Evolutionary conservation across 2,329 filamentous ascomycete species (phyloP), one percentile per base, ranked within the genome.

Genomic region (Rutstroemia sp.): DNA sequence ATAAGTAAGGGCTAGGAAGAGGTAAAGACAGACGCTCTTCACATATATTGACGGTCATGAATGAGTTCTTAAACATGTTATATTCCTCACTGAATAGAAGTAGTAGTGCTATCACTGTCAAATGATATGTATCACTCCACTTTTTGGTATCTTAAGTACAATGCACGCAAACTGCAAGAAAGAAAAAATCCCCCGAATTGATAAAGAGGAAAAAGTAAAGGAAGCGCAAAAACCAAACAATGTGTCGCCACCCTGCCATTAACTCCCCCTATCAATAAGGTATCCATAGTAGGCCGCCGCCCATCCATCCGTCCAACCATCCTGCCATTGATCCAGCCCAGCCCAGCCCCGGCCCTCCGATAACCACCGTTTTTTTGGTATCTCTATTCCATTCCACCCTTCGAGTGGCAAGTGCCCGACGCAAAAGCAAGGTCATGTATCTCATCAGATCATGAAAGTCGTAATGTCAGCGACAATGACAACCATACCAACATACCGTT

Each of bases 361-460:
- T 19, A 8, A 37, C 45, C 17, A 9, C 46, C 21, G 34, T 39
- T 44, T 21, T 17, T 19, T 50, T 50, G 49, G 38, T 50, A 23
- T 50, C n/a, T 44, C 38, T 37, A 27, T 39, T 25, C 10, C 51
- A n/a, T 14, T 23, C 51, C 44, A 27, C 38, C 27, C 12, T 54
- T 30, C 9, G 17, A 49, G 38, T 41, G 10, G 6, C 19, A 46
- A 38, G 23, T 23, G 23, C 47, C 48, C 47, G 38, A 14, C 34
- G 39, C 34, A 41, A 23, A 54, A 41, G 42, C 30, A 44, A 50
- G 50, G 19, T 50, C 52, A 44, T 55, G 7, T 12, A 48, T 23
- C 39, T 55, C 52, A 55, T 55, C 34, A 50, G 23, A 55, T 55
- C 52, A 50, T 55, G 52, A 55, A 55, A 55, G 52, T 50, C 52